These are phyloP conservation scores for Mrakia blollopis DNA, from an alignment of 768 basidiomycete species.

Conservation along the genomic window DNA sequence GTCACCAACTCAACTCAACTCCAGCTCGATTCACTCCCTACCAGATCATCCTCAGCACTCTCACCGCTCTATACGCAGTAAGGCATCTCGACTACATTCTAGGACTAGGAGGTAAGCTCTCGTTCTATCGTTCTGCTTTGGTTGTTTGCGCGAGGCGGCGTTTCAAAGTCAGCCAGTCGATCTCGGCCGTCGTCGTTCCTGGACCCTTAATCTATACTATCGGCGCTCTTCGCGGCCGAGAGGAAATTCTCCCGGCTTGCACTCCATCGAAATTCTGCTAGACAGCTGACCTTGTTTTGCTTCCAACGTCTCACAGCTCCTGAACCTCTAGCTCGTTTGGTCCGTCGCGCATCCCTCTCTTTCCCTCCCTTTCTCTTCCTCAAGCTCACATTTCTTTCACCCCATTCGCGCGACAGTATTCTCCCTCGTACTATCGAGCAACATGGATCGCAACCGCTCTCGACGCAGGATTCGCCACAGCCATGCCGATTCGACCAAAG, in stretches of 20 bases:
- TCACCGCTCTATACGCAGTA: conserved; percentile 76
- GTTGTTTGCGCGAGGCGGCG: background rate
- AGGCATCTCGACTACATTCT: conserved; percentile 80
- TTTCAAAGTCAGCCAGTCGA: background rate
- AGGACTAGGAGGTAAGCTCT: conserved; percentile 65
- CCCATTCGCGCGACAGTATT: conserved; percentile 56
- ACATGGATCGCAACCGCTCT: conserved; percentile 90
- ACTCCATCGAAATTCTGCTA: background rate
- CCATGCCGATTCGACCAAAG: conserved; percentile 83
- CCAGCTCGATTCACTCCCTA: conserved; percentile 86
- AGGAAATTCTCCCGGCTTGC: background rate
- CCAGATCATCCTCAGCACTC: conserved; percentile 81
- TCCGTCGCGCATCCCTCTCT: too few species aligned
- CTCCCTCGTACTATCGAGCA: conserved; percentile 87
- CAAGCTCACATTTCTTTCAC: background rate
- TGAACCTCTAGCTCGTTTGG: conserved; percentile 83
- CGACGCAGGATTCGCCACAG: conserved; percentile 96
- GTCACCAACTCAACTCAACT: background rate
- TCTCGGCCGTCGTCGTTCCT: background rate
- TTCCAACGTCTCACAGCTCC: conserved; percentile 57
- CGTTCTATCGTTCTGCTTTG: background rate
- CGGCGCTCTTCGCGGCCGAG: too few species aligned
- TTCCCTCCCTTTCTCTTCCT: conserved; percentile 24
- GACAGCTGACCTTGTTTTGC: background rate
- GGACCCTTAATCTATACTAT: background rate